Percentiles rank a stretch among this genome's conserved stretches.
These are phyloP conservation scores for Lenwebbia sp. DNA, from an alignment of 345 rosid genomes.

Conservation along the genomic window DNA sequence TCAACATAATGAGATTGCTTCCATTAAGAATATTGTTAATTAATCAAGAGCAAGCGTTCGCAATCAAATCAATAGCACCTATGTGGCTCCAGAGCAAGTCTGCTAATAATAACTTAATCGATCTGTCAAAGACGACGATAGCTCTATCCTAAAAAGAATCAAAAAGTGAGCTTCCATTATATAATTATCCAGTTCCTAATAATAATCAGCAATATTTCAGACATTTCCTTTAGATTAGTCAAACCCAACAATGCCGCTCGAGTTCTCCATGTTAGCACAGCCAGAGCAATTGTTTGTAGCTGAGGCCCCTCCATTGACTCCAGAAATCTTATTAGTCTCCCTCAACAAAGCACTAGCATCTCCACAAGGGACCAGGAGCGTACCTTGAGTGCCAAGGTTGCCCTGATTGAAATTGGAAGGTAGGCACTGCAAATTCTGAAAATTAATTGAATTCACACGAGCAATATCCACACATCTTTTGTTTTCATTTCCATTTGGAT, in stretches of 20 bases:
- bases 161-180: neutral
- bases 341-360: slow-evolving; percentile 1
- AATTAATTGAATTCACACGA: slow-evolving; percentile 3
- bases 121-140: neutral
- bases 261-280: slow-evolving; percentile 1
- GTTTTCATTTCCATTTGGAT: neutral
- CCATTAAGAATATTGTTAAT: neutral
- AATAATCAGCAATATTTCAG: slow-evolving; percentile 13
- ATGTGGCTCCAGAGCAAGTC: neutral
- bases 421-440: slow-evolving; percentile 1
- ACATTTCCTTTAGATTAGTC: slow-evolving; percentile 21
- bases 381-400: neutral
- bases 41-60: neutral
- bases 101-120: neutral
- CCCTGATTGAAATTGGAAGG: slow-evolving; percentile 2
- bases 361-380: neutral
- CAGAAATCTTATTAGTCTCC: neutral
- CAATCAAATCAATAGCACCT: neutral
- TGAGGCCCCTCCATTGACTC: neutral
- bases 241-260: slow-evolving; percentile 13
- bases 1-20: neutral
- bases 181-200: neutral
- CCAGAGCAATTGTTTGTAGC: neutral
- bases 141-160: neutral
- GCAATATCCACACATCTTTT: neutral